These are phyloP conservation scores for Hypoxylon lienhwacheense DNA, from an alignment of 495 filamentous ascomycete species.

Conservation along the genomic window DNA sequence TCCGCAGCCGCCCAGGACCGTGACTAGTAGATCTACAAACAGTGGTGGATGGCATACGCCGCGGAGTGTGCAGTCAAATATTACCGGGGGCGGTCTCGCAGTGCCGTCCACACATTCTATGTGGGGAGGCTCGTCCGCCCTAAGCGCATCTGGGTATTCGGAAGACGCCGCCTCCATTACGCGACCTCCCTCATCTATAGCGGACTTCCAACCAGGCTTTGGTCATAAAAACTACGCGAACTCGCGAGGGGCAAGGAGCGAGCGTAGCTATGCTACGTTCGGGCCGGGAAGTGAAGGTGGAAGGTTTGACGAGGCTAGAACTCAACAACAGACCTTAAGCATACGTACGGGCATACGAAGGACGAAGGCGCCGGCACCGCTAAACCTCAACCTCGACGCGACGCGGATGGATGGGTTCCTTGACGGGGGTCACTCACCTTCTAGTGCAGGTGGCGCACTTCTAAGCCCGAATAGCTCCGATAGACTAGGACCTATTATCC, in stretches of 20 bases:
- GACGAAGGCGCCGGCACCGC: slow-evolving; percentile 22
- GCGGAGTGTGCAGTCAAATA: slow-evolving; percentile 32
- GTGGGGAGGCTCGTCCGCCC: slow-evolving; percentile 36
- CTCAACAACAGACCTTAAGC: slow-evolving; percentile 6
- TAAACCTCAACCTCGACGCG: slow-evolving; percentile 22
- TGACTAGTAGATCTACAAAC: slow-evolving; percentile 35
- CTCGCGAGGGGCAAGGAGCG: slow-evolving; percentile 19
- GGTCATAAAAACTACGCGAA: slow-evolving; percentile 5
- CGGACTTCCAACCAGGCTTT: not conserved
- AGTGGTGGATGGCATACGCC: slow-evolving; percentile 36
- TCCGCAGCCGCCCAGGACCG: slow-evolving; percentile 38
- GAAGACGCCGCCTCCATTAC: slow-evolving; percentile 33
- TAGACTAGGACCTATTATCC: slow-evolving; percentile 44
- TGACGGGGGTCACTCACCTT: slow-evolving; percentile 35
- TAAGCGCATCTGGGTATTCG: slow-evolving; percentile 33
- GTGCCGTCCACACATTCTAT: slow-evolving; percentile 28
- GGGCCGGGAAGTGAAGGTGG: slow-evolving; percentile 15
- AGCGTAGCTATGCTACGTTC: slow-evolving; percentile 30
- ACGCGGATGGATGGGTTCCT: slow-evolving; percentile 33
- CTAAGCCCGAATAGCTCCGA: slow-evolving; percentile 30
- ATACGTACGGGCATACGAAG: slow-evolving; percentile 7
- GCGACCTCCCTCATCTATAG: slow-evolving; percentile 23
- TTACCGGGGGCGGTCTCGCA: slow-evolving; percentile 19
- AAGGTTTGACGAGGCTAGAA: slow-evolving; percentile 24
- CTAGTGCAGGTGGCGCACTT: slow-evolving; percentile 24